Percentiles rank a stretch among this genome's conserved stretches.
These are phyloP conservation scores for Cercis canadensis DNA, from an alignment of 306 rosid species.

Conservation along the genomic window DNA sequence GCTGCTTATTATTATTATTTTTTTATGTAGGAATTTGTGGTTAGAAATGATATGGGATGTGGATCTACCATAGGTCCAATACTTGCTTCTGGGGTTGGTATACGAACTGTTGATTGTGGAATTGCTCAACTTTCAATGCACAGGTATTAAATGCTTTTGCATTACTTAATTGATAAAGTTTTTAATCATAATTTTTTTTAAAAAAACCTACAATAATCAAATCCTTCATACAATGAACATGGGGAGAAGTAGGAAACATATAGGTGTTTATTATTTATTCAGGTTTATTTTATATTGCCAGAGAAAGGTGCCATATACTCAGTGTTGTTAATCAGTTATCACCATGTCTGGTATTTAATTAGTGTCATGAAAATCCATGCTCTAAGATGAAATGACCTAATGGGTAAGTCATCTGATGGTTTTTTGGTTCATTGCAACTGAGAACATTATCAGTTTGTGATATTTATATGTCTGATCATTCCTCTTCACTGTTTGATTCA, in stretches of 20 bases:
- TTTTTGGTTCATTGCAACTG: background rate
- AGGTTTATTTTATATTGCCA: too few species aligned
- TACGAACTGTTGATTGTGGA: constrained; percentile 97
- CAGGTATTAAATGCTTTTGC: constrained; percentile 62
- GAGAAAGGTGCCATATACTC: constrained; percentile 4
- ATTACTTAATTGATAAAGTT: background rate
- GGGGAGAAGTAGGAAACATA: too few species aligned
- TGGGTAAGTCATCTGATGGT: constrained; percentile 18
- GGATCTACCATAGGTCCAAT: constrained; percentile 99
- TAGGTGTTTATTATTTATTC: too few species aligned
- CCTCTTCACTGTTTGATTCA: background rate
- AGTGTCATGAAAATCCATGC: background rate
- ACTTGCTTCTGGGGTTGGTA: constrained; percentile 93
- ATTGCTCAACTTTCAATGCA: constrained; percentile 99
- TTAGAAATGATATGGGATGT: constrained; percentile 98
- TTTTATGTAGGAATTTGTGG: constrained; percentile 79
- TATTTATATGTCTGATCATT: background rate
- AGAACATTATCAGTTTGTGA: background rate
- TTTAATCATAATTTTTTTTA: background rate
- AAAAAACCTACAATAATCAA: background rate
- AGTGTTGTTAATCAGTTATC: background rate
- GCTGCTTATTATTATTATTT: background rate
- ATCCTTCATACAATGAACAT: background rate
- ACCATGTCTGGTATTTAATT: constrained; percentile 14
- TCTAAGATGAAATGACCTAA: background rate